Conservation (phyloP, 2,329 filamentous ascomycete genomes). For the Didymella keratinophila region DNA sequence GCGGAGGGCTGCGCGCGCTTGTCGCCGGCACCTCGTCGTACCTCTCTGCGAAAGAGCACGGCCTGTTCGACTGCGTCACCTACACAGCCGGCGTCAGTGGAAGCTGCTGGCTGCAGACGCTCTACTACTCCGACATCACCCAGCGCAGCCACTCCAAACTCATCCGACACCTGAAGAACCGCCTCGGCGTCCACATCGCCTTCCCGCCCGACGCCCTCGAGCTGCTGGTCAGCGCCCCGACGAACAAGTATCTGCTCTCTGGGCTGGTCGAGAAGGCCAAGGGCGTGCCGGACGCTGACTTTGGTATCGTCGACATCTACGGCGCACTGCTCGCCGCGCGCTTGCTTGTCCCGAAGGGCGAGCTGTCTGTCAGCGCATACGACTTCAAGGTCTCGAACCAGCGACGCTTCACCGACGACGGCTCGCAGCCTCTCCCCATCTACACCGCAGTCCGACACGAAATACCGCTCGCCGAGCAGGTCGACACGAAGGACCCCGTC, state of each 20-base stretch:
- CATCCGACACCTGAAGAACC: slow-evolving; percentile 84
- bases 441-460: slow-evolving; percentile 96
- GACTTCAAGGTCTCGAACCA: slow-evolving; percentile 96
- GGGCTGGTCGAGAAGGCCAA: slow-evolving; percentile 91
- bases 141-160: slow-evolving; percentile 72
- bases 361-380: slow-evolving; percentile 75
- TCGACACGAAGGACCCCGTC: slow-evolving; percentile 46
- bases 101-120: slow-evolving; percentile 90
- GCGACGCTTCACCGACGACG: slow-evolving; percentile 74
- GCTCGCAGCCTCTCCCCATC: slow-evolving; percentile 86
- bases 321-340: slow-evolving; percentile 84
- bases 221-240: slow-evolving; percentile 84
- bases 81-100: slow-evolving; percentile 97
- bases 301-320: slow-evolving; percentile 93
- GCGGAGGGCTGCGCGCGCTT: slow-evolving; percentile 86
- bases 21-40: slow-evolving; percentile 91
- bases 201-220: slow-evolving; percentile 86
- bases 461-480: slow-evolving; percentile 72
- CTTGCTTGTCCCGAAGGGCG: slow-evolving; percentile 84
- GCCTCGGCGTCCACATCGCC: slow-evolving; percentile 87
- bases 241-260: slow-evolving; percentile 88
- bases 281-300: slow-evolving; percentile 79
- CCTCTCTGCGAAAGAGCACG: slow-evolving; percentile 81
- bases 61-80: slow-evolving; percentile 90
- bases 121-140: slow-evolving; percentile 84